Conservation (phyloP, 225 moss, liverwort and hornwort genomes). For the Takakia lepidozioides region DNA sequence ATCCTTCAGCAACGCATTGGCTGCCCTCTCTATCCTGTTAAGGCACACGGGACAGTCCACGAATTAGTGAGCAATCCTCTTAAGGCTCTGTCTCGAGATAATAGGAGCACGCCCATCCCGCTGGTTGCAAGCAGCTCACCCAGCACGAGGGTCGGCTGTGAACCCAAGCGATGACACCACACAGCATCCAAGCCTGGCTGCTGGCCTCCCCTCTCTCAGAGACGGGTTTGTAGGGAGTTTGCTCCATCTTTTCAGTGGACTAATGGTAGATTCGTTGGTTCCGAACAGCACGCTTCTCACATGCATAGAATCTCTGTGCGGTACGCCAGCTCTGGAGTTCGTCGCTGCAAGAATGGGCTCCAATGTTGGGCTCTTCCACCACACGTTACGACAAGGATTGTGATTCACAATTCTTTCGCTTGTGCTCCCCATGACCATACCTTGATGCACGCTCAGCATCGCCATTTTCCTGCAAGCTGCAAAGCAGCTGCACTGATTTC, state of each 20-base stretch:
- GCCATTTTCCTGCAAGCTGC: neutral
- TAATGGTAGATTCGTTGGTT: neutral
- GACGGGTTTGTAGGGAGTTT: neutral
- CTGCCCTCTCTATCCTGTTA: slow-evolving; percentile 42
- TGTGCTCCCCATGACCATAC: neutral
- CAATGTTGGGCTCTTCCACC: neutral
- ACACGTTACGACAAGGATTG: too few relatives aligned
- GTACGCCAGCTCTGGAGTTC: neutral
- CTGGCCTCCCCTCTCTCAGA: neutral
- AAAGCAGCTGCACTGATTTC: too few relatives aligned
- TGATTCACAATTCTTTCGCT: neutral
- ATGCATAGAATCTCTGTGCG: neutral
- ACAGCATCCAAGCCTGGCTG: too few relatives aligned
- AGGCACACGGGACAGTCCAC: neutral
- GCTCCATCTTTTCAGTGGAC: neutral
- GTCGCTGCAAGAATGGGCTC: neutral
- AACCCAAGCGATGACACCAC: slow-evolving; percentile 27
- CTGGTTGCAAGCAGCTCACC: slow-evolving; percentile 7
- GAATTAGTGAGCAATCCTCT: too few relatives aligned
- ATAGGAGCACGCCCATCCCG: too few relatives aligned
- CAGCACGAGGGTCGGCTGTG: slow-evolving; percentile 38
- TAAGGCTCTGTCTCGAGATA: too few relatives aligned
- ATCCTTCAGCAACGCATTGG: slow-evolving; percentile 37
- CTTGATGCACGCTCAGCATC: slow-evolving; percentile 1
- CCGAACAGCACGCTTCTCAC: neutral